Evolutionary conservation across 2,329 filamentous ascomycete species (phyloP).

Genomic region (Colletotrichum sp.): DNA sequence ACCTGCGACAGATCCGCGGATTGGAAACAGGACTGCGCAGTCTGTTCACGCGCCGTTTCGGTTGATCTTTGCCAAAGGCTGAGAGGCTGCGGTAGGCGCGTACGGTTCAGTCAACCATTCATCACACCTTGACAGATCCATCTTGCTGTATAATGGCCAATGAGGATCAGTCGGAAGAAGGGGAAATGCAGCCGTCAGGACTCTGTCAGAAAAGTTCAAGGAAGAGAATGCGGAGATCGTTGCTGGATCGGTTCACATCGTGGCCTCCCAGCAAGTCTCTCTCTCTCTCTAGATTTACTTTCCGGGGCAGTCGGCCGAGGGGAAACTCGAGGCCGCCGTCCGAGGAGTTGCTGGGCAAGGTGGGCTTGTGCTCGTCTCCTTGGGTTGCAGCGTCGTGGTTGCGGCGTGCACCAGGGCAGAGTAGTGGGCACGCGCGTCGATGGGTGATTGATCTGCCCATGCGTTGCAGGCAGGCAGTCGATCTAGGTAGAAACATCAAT

Average conservation of each 20-base stretch:
- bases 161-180: neutral
- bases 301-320: neutral
- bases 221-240: neutral
- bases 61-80: neutral
- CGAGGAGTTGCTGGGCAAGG: neutral
- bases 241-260: neutral
- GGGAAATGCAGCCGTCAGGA: neutral
- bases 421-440: neutral
- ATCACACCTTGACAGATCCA: neutral
- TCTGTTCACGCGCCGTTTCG: slow-evolving; percentile 14
- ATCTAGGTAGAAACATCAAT: slow-evolving; percentile 11
- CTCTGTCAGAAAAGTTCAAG: neutral
- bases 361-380: neutral
- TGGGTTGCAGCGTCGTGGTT: neutral
- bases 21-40: slow-evolving; percentile 19
- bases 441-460: neutral
- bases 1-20: slow-evolving; percentile 20
- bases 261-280: neutral
- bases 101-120: neutral
- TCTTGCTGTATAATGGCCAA: neutral
- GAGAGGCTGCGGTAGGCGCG: neutral
- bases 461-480: neutral
- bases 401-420: neutral
- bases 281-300: neutral
- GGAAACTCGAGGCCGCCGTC: neutral